Base-by-base conservation (phyloP, 148 eudicot genomes). In the Rhododendron vialii region DNA sequence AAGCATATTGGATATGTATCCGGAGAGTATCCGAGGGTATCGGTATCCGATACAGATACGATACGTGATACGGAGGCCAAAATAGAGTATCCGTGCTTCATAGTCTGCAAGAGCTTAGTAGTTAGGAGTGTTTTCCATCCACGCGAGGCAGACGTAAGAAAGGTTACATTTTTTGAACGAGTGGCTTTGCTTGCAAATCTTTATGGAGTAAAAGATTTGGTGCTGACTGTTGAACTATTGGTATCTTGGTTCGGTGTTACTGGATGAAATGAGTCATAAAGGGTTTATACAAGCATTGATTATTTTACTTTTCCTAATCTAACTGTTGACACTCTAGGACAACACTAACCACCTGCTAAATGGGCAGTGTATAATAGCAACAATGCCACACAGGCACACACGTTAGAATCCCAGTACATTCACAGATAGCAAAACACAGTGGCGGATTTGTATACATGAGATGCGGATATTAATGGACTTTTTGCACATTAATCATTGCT, bases 201-300 rank as follows among this genome's bases (percentile, higher is more conserved):
- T 55, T 41, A 41, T 41, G 45, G 45, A 12, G 2, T 22, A 48
- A 81, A 81, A 50, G 41, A 53, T 81, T 18, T 51, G 36, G 24
- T 80, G 82, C 82, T 50, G 82, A 80, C 33, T 80, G 61, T 63
- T 80, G 59, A 79, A 79, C 22, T 48, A 14, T 14, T 50, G 82
- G 7, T 48, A 50, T 48, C 10, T 80, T 80, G 61, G 81, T 80
- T 80, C 14, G 63, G 4, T 43, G 20, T 28, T 13, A 50, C 51
- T 50, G 36, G 59, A 79, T 79, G 36, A 48, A 79, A 26, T 11
- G 36, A 48, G 61, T 50, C 55, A 80, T n/a, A 48, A 28, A 80
- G 61, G 36, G 18, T 28, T 11, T 38, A 15, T 33, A 26, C 14
- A 50, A 13, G 1, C 0, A 30, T 28, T 81, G 65, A 18, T 28